Conservation (phyloP, 164 flowering plant genomes). For the Vitis rotundifolia region DNA sequence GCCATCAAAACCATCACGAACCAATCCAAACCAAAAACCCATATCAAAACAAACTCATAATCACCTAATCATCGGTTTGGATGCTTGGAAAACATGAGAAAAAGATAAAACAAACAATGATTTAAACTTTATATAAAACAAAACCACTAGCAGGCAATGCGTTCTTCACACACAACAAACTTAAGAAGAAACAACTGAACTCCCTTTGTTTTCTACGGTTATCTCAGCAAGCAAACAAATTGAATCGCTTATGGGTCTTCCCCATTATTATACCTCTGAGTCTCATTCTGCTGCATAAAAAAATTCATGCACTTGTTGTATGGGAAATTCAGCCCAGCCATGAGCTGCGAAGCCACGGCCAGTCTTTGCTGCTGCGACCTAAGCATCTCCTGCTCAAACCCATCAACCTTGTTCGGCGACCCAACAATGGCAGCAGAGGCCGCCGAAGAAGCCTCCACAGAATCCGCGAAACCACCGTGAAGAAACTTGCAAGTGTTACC, state of each 20-base stretch:
- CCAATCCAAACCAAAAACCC: background rate
- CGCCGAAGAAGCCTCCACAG: conserved; percentile 8
- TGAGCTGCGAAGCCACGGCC: conserved; percentile 50
- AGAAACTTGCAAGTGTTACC: conserved; percentile 65
- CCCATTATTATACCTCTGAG: conserved; percentile 46
- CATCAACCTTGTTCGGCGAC: conserved; percentile 48
- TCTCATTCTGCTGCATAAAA: conserved; percentile 48
- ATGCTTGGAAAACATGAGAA: too few relatives aligned
- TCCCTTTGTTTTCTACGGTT: too few relatives aligned
- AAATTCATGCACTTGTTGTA: conserved; percentile 51
- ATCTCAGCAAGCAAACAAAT: too few relatives aligned
- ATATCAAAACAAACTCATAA: background rate
- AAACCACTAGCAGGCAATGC: too few relatives aligned
- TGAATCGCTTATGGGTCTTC: too few relatives aligned
- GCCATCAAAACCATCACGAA: background rate
- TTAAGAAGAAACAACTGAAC: too few relatives aligned
- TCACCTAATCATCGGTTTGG: too few relatives aligned
- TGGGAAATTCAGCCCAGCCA: conserved; percentile 47
- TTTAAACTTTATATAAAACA: too few relatives aligned
- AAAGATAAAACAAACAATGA: too few relatives aligned
- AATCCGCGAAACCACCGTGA: conserved; percentile 42
- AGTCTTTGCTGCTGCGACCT: conserved; percentile 56
- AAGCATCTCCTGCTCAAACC: conserved; percentile 59
- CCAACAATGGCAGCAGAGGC: conserved; percentile 30
- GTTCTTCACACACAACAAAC: too few relatives aligned